phyloP scores from a whole-genome alignment of 2,329 filamentous ascomycete species.

The Cladophialophora exuberans region DNA sequence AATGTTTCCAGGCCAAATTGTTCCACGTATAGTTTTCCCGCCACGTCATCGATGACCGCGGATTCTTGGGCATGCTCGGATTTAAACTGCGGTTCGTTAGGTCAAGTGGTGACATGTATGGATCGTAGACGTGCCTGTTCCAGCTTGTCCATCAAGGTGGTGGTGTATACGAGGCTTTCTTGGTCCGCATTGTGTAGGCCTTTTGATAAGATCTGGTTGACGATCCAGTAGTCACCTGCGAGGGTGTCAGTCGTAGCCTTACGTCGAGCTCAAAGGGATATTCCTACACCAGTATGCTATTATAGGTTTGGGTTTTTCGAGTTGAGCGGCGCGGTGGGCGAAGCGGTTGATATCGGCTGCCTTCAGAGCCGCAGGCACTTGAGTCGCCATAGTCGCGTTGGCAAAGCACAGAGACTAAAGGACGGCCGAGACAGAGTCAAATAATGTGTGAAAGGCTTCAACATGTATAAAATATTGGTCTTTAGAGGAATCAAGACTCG shows the following conservation, averaged over 20 bases:
- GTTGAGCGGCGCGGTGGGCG: slow-evolving; percentile 78
- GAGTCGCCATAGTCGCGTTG: slow-evolving; percentile 65
- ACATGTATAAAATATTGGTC: no score
- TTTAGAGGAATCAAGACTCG: no score
- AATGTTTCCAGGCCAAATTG: slow-evolving; percentile 92
- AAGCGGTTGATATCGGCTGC: slow-evolving; percentile 82
- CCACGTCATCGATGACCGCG: slow-evolving; percentile 80
- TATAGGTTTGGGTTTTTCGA: slow-evolving; percentile 82
- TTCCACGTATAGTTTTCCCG: slow-evolving; percentile 89
- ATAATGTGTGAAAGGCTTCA: neutral
- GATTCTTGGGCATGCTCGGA: slow-evolving; percentile 74
- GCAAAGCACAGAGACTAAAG: neutral
- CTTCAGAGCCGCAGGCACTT: slow-evolving; percentile 73
- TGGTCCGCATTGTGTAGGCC: slow-evolving; percentile 77
- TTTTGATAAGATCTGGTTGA: slow-evolving; percentile 85
- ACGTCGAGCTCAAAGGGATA: neutral
- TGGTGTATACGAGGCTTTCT: slow-evolving; percentile 80
- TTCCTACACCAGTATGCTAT: slow-evolving; percentile 94
- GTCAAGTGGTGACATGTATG: neutral
- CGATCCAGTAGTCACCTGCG: slow-evolving; percentile 84
- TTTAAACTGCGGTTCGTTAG: slow-evolving; percentile 60
- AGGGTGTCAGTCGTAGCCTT: slow-evolving; percentile 33
- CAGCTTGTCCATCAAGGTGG: slow-evolving; percentile 84
- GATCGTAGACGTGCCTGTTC: slow-evolving; percentile 63
- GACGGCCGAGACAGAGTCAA: neutral